These are phyloP conservation scores for Sphaerulina vaccinii DNA, from an alignment of 2,329 filamentous ascomycete species.

Conservation along the genomic window DNA sequence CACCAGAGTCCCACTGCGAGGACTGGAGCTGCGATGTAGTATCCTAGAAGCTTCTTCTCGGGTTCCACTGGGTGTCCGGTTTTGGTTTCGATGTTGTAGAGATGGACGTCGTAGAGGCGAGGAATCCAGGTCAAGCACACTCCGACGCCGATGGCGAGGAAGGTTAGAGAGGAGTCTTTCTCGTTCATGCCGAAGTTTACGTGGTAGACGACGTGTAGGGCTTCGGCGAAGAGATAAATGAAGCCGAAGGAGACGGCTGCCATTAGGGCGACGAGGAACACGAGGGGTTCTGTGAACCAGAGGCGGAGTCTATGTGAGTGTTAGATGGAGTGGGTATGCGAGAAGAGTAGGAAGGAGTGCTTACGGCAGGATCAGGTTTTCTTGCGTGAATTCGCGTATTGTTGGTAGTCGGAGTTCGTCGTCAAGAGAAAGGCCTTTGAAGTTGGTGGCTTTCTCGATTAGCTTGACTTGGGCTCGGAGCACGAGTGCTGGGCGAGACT, in stretches of 20 bases:
- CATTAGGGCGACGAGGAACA: conserved; percentile 46
- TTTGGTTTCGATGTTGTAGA: conserved; percentile 32
- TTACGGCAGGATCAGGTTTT: conserved; percentile 9
- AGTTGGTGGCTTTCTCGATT: conserved; percentile 33
- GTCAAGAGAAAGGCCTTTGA: conserved; percentile 31
- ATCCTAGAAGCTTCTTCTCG: conserved; percentile 52
- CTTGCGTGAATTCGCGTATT: conserved; percentile 33
- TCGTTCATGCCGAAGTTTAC: conserved; percentile 34
- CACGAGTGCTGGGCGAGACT: conserved; percentile 48
- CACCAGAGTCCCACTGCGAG: conserved; percentile 48
- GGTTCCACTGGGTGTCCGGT: conserved; percentile 36
- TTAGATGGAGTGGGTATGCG: not conserved
- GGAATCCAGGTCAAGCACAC: conserved; percentile 45
- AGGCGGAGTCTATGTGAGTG: conserved; percentile 29
- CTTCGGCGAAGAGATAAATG: conserved; percentile 51
- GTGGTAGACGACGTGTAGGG: conserved; percentile 43
- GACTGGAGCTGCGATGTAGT: conserved; percentile 46
- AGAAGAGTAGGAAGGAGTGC: not conserved
- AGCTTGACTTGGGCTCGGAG: conserved; percentile 39
- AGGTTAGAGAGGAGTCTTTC: conserved; percentile 50
- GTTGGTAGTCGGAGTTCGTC: conserved; percentile 44
- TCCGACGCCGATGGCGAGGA: conserved; percentile 63
- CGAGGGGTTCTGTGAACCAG: conserved; percentile 50
- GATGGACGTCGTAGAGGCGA: conserved; percentile 44
- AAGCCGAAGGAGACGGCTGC: conserved; percentile 43